Conservation (phyloP, 208 protist species). For the Zelonia costaricensis region DNA sequence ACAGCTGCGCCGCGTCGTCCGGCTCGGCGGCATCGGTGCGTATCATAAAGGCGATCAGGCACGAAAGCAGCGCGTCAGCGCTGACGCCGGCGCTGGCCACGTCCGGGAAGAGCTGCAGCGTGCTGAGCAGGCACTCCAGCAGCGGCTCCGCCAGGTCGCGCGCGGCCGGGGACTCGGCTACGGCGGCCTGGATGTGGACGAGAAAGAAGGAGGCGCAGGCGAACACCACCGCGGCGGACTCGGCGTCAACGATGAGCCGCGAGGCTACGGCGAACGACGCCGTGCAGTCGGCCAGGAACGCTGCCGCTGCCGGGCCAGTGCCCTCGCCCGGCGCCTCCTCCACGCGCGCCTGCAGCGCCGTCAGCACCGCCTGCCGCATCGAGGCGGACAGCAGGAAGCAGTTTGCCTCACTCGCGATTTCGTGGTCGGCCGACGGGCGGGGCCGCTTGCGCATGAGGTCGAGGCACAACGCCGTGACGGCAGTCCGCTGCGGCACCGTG, state of each 20-base stretch:
- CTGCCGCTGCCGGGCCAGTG: not conserved
- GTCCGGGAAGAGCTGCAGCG: conserved; percentile 47
- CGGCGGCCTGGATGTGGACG: conserved; percentile 11
- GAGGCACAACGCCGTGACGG: conserved; percentile 21
- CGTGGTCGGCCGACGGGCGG: conserved; percentile 29
- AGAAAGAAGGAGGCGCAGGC: conserved; percentile 34
- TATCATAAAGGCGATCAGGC: conserved; percentile 49
- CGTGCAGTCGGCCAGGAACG: conserved; percentile 17
- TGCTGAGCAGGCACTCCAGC: conserved; percentile 45
- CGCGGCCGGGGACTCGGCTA: not conserved
- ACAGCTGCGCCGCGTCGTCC: conserved; percentile 12
- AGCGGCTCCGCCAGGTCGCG: conserved; percentile 30
- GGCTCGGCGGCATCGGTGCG: conserved; percentile 1
- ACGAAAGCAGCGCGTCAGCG: conserved; percentile 25
- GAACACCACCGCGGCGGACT: conserved; percentile 37
- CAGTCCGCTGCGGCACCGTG: conserved; percentile 14
- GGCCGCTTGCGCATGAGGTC: conserved; percentile 41
- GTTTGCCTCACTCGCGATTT: conserved; percentile 23
- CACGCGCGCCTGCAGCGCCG: conserved; percentile 13
- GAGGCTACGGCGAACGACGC: conserved; percentile 32
- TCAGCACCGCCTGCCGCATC: conserved; percentile 30
- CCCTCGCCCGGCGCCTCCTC: not conserved
- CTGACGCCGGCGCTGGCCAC: conserved; percentile 25
- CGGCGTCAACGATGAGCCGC: conserved; percentile 30
- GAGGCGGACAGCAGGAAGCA: conserved; percentile 44